Percentiles rank a stretch among this genome's conserved stretches.
Conservation (phyloP, 495 filamentous ascomycete species). For the Ramalina peruviana region DNA sequence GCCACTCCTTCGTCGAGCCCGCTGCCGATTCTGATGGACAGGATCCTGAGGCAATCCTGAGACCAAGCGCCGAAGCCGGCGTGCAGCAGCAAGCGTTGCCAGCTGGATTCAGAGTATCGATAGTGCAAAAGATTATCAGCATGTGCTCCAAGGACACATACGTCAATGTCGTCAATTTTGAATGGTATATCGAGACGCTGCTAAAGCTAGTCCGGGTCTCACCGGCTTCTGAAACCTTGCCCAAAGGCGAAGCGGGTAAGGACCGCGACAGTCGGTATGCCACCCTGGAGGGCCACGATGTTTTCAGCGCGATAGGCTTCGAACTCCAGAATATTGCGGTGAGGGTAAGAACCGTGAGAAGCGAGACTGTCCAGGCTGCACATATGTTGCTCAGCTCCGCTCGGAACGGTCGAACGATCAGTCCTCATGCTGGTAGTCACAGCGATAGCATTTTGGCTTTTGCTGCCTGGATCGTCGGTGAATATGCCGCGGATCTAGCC, state of each 20-base stretch:
- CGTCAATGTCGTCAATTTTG: constrained; percentile 72
- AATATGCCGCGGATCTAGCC: constrained; percentile 59
- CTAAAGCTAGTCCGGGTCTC: constrained; percentile 66
- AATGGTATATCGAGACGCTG: constrained; percentile 86
- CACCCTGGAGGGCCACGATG: constrained; percentile 13
- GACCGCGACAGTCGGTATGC: neutral
- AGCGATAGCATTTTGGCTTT: constrained; percentile 52
- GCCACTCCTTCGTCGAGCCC: constrained; percentile 21
- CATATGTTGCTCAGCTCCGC: constrained; percentile 51
- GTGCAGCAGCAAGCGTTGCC: constrained; percentile 39
- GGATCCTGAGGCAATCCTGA: constrained; percentile 31
- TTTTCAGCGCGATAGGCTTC: constrained; percentile 60
- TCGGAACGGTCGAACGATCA: constrained; percentile 21
- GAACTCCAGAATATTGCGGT: constrained; percentile 83
- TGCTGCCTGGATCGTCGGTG: constrained; percentile 72
- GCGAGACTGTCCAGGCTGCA: constrained; percentile 67
- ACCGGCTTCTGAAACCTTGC: constrained; percentile 20
- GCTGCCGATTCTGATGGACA: constrained; percentile 46
- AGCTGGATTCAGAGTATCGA: constrained; percentile 65
- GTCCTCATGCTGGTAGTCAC: constrained; percentile 23
- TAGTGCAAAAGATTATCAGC: constrained; percentile 65
- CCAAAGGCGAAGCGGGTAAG: neutral
- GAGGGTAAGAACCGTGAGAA: constrained; percentile 69
- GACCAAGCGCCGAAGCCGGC: constrained; percentile 10
- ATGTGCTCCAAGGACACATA: constrained; percentile 93